phyloP scores from a whole-genome alignment of 1,139 yeast species.

The Geotrichum phurueaensis region DNA sequence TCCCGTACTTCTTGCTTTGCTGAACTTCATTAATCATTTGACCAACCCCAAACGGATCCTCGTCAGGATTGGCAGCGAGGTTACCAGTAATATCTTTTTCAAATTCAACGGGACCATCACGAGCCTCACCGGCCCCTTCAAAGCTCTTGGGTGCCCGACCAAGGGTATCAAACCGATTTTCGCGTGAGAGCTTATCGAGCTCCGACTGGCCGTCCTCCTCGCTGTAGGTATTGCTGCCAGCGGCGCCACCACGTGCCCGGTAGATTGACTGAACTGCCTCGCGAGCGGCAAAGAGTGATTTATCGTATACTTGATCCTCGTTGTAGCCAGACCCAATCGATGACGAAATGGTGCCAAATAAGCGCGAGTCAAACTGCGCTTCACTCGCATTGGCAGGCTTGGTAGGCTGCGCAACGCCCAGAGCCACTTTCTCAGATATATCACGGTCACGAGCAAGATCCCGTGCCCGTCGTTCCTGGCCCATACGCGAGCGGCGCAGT shows the following conservation, averaged over 20 bases:
- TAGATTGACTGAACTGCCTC: slow-evolving; percentile 48
- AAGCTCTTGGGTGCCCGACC: slow-evolving; percentile 29
- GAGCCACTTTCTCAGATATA: slow-evolving; percentile 48
- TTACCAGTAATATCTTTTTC: slow-evolving; percentile 37
- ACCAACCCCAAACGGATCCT: slow-evolving; percentile 24
- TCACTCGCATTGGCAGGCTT: slow-evolving; percentile 27
- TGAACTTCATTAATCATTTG: slow-evolving; percentile 29
- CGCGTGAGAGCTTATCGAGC: slow-evolving; percentile 32
- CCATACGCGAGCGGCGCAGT: slow-evolving; percentile 41
- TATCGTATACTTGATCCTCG: slow-evolving; percentile 51
- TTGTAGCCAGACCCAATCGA: slow-evolving; percentile 36
- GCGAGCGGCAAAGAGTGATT: slow-evolving; percentile 49
- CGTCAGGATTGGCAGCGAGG: not conserved
- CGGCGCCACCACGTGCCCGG: slow-evolving; percentile 31
- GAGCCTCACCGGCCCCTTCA: slow-evolving; percentile 24
- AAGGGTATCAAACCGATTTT: slow-evolving; percentile 36
- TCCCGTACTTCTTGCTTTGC: slow-evolving; percentile 21
- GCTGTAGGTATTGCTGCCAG: slow-evolving; percentile 10
- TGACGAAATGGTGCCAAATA: slow-evolving; percentile 44
- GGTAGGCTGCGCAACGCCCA: slow-evolving; percentile 45
- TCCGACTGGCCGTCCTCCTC: slow-evolving; percentile 32
- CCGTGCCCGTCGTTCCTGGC: slow-evolving; percentile 43
- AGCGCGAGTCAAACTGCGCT: slow-evolving; percentile 49
- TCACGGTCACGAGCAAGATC: slow-evolving; percentile 46
- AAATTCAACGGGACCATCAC: slow-evolving; percentile 49